phyloP scores from a whole-genome alignment of 306 rosid genomes.

The Purshia tridentata region DNA sequence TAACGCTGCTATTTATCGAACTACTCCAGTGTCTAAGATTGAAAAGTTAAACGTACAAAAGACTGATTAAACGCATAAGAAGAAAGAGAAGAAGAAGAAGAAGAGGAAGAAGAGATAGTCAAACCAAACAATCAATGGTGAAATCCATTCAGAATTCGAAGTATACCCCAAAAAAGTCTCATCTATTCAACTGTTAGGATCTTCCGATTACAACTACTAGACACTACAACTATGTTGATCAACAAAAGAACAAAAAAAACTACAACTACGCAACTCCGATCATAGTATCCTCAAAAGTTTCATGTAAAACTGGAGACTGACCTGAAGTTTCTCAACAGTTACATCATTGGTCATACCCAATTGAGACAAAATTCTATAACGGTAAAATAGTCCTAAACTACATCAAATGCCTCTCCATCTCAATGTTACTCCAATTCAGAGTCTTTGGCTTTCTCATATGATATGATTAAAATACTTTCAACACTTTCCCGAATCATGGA shows the following conservation, averaged over 20 bases:
- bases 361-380: slow-evolving; percentile 16
- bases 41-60: too few species aligned
- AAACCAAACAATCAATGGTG: slow-evolving; percentile 5
- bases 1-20: too few species aligned
- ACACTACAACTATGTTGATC: slow-evolving; percentile 39
- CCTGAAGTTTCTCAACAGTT: slow-evolving; percentile 28
- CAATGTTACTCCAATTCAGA: slow-evolving; percentile 17
- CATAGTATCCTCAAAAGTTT: slow-evolving; percentile 13
- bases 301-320: slow-evolving; percentile 25
- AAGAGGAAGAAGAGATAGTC: not conserved
- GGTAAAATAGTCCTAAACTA: slow-evolving; percentile 20
- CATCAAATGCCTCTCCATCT: slow-evolving; percentile 22
- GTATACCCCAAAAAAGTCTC: slow-evolving; percentile 9
- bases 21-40: too few species aligned
- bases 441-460: slow-evolving; percentile 14
- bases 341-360: slow-evolving; percentile 20
- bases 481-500: not conserved
- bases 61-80: too few species aligned
- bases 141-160: slow-evolving; percentile 14
- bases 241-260: not conserved
- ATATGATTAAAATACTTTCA: slow-evolving; percentile 10
- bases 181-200: slow-evolving; percentile 32
- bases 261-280: slow-evolving; percentile 42
- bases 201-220: slow-evolving; percentile 36
- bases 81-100: too few species aligned